Percentiles rank a stretch among this genome's conserved stretches.
These are phyloP conservation scores for Malassezia sp. DNA, from an alignment of 1,284 basidiomycete species.

Conservation along the genomic window DNA sequence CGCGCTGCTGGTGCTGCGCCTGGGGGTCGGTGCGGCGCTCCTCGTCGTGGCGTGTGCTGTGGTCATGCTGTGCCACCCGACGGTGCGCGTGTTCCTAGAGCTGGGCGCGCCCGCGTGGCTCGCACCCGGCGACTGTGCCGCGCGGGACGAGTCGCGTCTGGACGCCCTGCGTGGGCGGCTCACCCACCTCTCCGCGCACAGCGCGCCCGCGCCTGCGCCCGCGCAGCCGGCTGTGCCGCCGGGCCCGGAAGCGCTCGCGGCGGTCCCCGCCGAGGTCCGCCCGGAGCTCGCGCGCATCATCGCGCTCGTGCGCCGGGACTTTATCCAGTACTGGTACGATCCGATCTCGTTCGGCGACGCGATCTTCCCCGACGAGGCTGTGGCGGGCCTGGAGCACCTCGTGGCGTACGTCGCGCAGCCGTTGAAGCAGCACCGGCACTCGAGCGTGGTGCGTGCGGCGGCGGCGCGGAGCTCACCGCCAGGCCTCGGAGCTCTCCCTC, in stretches of 20 bases:
- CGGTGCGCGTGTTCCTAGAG: conserved; percentile 10
- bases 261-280: conserved; percentile 4
- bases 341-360: conserved; percentile 12
- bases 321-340: conserved; percentile 17
- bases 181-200: not conserved
- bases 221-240: not conserved
- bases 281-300: conserved; percentile 5
- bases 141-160: not conserved
- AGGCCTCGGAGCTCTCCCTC: conserved; percentile 15
- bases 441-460: conserved; percentile 8
- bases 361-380: conserved; percentile 9
- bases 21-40: conserved; percentile 1
- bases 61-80: conserved; percentile 5
- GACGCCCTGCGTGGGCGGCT: conserved; percentile 2
- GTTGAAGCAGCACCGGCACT: conserved; percentile 9
- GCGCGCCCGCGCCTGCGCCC: not conserved
- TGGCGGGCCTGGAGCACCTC: conserved; percentile 5
- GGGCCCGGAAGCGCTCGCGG: not conserved
- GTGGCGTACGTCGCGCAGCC: conserved; percentile 5
- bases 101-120: conserved; percentile 3
- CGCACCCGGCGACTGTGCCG: not conserved
- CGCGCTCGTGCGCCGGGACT: conserved; percentile 12
- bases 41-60: not conserved
- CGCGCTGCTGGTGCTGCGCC: conserved; percentile 4
- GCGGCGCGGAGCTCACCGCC: not conserved